Evolutionary conservation across 108 stramenopile genomes (phyloP).

Genomic region (Skeletonema grethae): DNA sequence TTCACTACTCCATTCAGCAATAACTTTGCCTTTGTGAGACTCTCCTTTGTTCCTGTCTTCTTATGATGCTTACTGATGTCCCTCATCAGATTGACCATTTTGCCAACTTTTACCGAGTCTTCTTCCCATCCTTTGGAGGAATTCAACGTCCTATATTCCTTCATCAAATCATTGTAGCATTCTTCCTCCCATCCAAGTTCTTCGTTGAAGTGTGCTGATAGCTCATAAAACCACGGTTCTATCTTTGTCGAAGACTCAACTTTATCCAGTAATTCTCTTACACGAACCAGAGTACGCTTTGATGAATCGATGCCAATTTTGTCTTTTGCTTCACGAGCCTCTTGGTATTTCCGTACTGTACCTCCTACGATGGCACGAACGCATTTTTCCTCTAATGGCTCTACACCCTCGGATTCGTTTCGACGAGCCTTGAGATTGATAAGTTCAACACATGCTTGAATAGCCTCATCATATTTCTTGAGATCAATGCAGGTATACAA

Average conservation of each 20-base stretch:
- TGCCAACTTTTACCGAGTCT: conserved; percentile 54
- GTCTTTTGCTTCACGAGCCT: conserved; percentile 33
- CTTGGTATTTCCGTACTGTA: conserved; percentile 44
- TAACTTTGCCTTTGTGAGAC: conserved; percentile 66
- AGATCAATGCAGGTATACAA: conserved; percentile 85
- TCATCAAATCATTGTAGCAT: conserved; percentile 82
- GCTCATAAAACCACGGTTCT: conserved; percentile 80
- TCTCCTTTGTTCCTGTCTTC: conserved; percentile 44
- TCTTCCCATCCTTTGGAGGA: conserved; percentile 69
- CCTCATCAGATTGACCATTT: conserved; percentile 53
- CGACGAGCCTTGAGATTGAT: conserved; percentile 60
- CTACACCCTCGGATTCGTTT: conserved; percentile 54
- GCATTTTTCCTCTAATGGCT: conserved; percentile 74
- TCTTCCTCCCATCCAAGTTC: conserved; percentile 62
- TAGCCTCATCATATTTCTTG: conserved; percentile 83
- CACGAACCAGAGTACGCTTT: conserved; percentile 63
- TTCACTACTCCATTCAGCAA: conserved; percentile 63
- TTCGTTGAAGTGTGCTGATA: conserved; percentile 62
- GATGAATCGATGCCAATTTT: conserved; percentile 55
- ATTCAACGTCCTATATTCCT: conserved; percentile 74
- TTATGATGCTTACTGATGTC: conserved; percentile 63
- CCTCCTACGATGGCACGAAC: conserved; percentile 78
- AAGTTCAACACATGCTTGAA: conserved; percentile 76
- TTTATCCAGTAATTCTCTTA: conserved; percentile 64
- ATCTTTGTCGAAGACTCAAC: conserved; percentile 43